phyloP scores from a whole-genome alignment of 2,329 filamentous ascomycete genomes.

The Xylaria hypoxylon region DNA sequence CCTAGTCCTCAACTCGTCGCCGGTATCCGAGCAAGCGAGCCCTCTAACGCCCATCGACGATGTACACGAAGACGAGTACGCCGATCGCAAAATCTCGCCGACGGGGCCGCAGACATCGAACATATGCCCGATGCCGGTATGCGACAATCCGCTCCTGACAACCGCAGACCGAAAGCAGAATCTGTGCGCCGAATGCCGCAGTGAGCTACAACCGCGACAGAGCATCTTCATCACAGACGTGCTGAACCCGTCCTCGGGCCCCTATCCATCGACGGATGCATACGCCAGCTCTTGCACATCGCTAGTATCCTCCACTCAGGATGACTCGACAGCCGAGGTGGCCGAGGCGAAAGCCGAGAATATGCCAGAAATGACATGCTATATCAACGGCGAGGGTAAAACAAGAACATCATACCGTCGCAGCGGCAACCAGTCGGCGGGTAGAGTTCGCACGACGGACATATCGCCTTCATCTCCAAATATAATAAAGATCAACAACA shows the following conservation, averaged over 20 bases:
- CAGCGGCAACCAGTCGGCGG: background rate
- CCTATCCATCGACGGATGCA: background rate
- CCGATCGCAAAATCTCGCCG: background rate
- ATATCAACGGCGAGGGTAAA: constrained; percentile 4
- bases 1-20: constrained; percentile 26
- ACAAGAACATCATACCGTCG: background rate
- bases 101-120: background rate
- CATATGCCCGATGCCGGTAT: constrained; percentile 43
- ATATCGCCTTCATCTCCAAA: background rate
- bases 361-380: background rate
- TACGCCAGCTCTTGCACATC: background rate
- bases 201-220: constrained; percentile 41
- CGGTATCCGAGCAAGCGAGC: constrained; percentile 15
- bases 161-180: constrained; percentile 38
- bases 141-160: constrained; percentile 30
- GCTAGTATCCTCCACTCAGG: background rate
- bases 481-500: constrained; percentile 12
- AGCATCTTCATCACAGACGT: constrained; percentile 40
- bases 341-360: background rate
- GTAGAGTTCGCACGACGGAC: background rate
- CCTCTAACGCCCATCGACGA: constrained; percentile 19
- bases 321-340: background rate
- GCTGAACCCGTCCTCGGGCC: constrained; percentile 1
- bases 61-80: background rate
- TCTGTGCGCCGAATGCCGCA: constrained; percentile 43